Conservation (phyloP, 768 basidiomycete species). For the Russula griseocarnosa region DNA sequence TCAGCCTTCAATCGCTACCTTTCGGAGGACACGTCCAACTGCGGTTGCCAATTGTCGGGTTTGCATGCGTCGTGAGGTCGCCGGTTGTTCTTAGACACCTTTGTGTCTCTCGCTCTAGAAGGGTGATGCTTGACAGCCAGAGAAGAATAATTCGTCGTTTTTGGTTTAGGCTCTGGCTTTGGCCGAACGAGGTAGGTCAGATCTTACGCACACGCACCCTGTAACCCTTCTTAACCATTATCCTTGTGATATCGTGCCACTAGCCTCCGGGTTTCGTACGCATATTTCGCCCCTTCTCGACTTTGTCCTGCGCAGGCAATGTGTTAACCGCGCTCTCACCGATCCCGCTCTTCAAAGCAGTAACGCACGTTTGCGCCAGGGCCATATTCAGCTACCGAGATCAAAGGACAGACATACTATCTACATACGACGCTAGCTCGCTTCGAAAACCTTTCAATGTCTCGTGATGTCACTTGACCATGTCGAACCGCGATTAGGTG, state of each 20-base stretch:
- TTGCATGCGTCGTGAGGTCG: too few species aligned
- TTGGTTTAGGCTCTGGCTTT: background rate
- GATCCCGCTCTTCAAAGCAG: background rate
- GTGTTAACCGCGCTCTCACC: background rate
- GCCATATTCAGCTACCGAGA: too few species aligned
- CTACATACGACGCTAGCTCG: too few species aligned
- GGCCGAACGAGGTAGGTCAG: too few species aligned
- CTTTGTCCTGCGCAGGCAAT: background rate
- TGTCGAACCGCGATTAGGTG: too few species aligned
- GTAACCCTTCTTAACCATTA: background rate
- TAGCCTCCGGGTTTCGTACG: background rate
- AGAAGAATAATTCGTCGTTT: background rate
- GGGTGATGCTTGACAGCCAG: background rate
- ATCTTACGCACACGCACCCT: background rate
- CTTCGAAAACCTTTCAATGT: too few species aligned
- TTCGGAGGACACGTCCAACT: background rate
- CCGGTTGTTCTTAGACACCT: background rate
- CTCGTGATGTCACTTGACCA: too few species aligned
- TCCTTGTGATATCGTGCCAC: background rate
- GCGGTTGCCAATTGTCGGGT: too few species aligned
- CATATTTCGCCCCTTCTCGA: background rate
- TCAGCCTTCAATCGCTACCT: background rate
- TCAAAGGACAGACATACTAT: background rate
- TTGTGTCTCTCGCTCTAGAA: background rate
- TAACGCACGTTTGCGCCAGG: background rate